A percentile compares a stretch with the other conserved stretches of the same genome.
These are phyloP conservation scores for Oryza rufipogon DNA, from an alignment of 176 grass and related monocot species.

Conservation along the genomic window DNA sequence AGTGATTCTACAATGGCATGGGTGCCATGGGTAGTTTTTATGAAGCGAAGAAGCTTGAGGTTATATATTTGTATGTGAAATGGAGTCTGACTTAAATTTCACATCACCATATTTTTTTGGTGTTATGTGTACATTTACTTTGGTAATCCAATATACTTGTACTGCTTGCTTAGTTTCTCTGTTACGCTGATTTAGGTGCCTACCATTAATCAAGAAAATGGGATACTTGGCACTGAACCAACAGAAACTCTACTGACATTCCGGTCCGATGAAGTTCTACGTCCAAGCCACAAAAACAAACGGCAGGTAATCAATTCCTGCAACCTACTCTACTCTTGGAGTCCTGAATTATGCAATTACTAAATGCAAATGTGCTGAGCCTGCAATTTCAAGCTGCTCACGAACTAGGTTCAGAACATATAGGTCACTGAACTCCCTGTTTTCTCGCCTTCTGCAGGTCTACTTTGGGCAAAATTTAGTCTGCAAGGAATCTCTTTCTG, in stretches of 20 bases:
- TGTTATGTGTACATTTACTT: not conserved
- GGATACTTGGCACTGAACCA: conserved; percentile 57
- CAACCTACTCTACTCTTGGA: not conserved
- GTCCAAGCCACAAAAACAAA: conserved; percentile 62
- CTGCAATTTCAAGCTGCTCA: too few relatives aligned
- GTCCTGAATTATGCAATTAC: too few relatives aligned
- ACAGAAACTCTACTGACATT: conserved; percentile 80
- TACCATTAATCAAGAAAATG: conserved; percentile 75
- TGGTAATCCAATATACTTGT: not conserved
- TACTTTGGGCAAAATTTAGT: conserved; percentile 90
- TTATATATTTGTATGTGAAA: not conserved
- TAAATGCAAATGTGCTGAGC: too few relatives aligned
- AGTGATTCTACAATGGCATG: not conserved
- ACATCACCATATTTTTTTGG: not conserved
- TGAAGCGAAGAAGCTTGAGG: not conserved
- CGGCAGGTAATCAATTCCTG: conserved; percentile 43
- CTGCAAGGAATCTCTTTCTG: conserved; percentile 64
- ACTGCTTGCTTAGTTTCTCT: conserved; percentile 8
- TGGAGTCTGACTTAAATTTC: not conserved
- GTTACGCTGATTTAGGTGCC: conserved; percentile 61
- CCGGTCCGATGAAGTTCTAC: conserved; percentile 66
- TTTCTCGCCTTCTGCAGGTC: conserved; percentile 46
- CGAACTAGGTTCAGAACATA: too few relatives aligned
- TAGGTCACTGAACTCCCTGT: not conserved
- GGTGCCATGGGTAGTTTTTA: not conserved